Percentiles rank a stretch among this genome's conserved stretches.
Evolutionary conservation across 306 rosid species (phyloP).

Genomic region (Spatholobus suberectus): DNA sequence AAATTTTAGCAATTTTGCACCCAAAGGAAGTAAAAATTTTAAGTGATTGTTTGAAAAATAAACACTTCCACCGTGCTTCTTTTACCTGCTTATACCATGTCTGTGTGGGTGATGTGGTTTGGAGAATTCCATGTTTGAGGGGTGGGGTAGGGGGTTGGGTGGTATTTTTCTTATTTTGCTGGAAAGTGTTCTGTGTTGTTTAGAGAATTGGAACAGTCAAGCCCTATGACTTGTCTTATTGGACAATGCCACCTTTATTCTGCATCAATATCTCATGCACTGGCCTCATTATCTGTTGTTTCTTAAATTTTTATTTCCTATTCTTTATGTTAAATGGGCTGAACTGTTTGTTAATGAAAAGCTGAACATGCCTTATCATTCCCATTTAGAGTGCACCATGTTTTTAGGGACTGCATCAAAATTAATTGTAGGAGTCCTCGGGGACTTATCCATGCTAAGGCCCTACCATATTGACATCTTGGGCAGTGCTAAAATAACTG

Average conservation of each 20-base stretch:
- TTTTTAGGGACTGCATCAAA: too few species aligned
- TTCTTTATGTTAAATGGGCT: not conserved
- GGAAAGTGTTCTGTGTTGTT: too few species aligned
- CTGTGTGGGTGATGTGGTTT: not conserved
- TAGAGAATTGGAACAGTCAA: too few species aligned
- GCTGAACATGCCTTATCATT: too few species aligned
- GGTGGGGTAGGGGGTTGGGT: not conserved
- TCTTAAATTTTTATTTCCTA: not conserved
- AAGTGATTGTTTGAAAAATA: not conserved
- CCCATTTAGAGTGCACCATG: not conserved
- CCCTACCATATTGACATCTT: not conserved
- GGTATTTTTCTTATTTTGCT: not conserved
- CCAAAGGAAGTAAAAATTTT: too few species aligned
- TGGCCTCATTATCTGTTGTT: not conserved
- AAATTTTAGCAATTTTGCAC: not conserved
- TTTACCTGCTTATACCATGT: not conserved
- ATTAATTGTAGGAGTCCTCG: not conserved
- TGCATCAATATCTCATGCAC: too few species aligned
- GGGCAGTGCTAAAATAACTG: not conserved
- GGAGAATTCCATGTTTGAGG: not conserved
- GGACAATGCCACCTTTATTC: too few species aligned
- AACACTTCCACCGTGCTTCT: not conserved
- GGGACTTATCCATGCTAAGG: not conserved
- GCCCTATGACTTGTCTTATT: not conserved
- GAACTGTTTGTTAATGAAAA: too few species aligned